Evolutionary conservation across 345 rosid genomes (phyloP).

Genomic region (Leavenworthia alabamica): DNA sequence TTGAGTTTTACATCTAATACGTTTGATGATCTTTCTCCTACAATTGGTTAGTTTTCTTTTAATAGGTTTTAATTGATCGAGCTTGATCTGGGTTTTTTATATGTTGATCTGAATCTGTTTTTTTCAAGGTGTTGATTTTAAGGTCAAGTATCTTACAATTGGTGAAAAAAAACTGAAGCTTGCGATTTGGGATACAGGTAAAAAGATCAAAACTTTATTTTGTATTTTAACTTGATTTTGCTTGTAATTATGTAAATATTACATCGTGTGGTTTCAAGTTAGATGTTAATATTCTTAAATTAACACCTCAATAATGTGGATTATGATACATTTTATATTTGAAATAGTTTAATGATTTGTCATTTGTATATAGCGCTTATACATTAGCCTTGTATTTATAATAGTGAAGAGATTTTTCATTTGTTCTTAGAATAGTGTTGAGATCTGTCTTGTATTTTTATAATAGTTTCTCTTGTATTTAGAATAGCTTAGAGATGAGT

Average conservation of each 20-base stretch:
- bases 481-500: neutral
- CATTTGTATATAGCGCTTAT: too few relatives aligned
- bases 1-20: conserved; percentile 69
- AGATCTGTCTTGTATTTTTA: neutral
- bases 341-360: neutral
- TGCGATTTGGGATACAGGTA: conserved; percentile 97
- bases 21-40: conserved; percentile 71
- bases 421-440: neutral
- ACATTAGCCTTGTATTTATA: too few relatives aligned
- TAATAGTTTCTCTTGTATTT: neutral
- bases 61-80: neutral
- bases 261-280: neutral
- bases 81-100: neutral
- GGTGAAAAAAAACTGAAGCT: conserved; percentile 88
- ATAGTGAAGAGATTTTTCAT: neutral
- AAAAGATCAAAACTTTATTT: neutral
- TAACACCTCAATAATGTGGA: neutral
- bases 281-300: neutral
- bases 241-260: neutral
- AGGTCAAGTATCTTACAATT: conserved; percentile 66
- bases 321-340: neutral
- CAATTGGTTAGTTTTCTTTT: conserved; percentile 41
- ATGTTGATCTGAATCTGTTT: neutral
- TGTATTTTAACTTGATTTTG: neutral
- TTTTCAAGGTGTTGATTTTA: conserved; percentile 77